phyloP scores from a whole-genome alignment of 192 early-diverging fungal species.

The Backusella tuberculispora region DNA sequence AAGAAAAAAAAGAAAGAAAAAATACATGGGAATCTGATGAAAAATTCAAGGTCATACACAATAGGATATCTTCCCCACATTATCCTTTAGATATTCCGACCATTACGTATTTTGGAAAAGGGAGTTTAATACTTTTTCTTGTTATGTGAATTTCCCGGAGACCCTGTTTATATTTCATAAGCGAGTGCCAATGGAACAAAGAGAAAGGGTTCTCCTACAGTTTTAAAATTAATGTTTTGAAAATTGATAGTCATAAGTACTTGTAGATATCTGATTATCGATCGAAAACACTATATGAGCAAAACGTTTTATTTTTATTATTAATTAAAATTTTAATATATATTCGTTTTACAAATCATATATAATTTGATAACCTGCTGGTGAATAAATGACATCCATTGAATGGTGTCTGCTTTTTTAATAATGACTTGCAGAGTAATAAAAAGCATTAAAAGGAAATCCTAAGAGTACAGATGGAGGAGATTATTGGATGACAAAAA shows the following conservation, averaged over 20 bases:
- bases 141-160: conserved; percentile 15
- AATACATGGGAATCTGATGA: conserved; percentile 10
- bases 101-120: conserved; percentile 15
- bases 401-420: too few relatives aligned
- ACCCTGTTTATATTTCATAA: conserved; percentile 25
- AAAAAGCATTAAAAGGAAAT: background rate
- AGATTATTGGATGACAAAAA: conserved; percentile 4
- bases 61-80: conserved; percentile 7
- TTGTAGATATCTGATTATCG: too few relatives aligned
- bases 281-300: too few relatives aligned
- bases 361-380: too few relatives aligned
- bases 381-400: too few relatives aligned
- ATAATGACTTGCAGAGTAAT: too few relatives aligned
- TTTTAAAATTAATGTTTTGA: background rate
- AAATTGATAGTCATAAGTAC: too few relatives aligned
- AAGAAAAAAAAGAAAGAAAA: background rate
- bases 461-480: background rate
- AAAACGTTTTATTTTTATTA: too few relatives aligned
- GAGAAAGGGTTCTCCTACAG: background rate
- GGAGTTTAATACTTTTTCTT: conserved; percentile 12
- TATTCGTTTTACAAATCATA: too few relatives aligned
- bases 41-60: conserved; percentile 8
- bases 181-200: conserved; percentile 2
- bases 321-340: too few relatives aligned
- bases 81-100: conserved; percentile 14